A percentile compares a stretch with the other conserved stretches of the same genome.
These are phyloP conservation scores for Globomyces sp. DNA, from an alignment of 371 early-diverging fungal species.

Conservation along the genomic window DNA sequence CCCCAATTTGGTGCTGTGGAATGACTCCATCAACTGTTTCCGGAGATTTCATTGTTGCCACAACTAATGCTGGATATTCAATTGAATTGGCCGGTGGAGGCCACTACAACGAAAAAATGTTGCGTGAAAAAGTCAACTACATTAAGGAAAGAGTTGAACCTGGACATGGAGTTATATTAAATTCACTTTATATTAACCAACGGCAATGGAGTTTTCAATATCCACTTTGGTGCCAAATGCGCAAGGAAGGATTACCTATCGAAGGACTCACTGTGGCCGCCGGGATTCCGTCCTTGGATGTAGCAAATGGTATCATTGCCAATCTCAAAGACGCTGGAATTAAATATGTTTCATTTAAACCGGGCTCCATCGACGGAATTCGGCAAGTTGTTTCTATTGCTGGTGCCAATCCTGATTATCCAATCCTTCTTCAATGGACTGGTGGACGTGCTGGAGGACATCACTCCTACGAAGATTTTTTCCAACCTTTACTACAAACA, in stretches of 20 bases:
- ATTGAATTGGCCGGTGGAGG: conserved; percentile 95
- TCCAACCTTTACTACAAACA: conserved; percentile 90
- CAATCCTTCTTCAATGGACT: conserved; percentile 94
- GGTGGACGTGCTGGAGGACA: conserved; percentile 97
- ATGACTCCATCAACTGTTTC: conserved; percentile 87
- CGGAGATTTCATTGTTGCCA: conserved; percentile 76
- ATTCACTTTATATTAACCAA: conserved; percentile 90
- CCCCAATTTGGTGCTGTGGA: conserved; percentile 89
- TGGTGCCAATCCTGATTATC: conserved; percentile 84
- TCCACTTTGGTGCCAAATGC: conserved; percentile 84
- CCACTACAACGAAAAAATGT: conserved; percentile 81
- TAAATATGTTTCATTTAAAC: conserved; percentile 90
- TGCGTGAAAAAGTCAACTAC: conserved; percentile 76
- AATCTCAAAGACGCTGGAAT: conserved; percentile 80
- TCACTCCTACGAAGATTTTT: conserved; percentile 95
- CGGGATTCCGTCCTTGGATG: conserved; percentile 89
- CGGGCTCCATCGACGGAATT: conserved; percentile 83
- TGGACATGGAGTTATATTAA: conserved; percentile 88
- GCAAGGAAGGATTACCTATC: conserved; percentile 90
- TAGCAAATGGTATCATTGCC: conserved; percentile 81
- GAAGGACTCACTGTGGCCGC: conserved; percentile 87
- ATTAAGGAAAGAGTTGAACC: conserved; percentile 75
- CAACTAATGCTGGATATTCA: conserved; percentile 92
- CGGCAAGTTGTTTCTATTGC: conserved; percentile 88
- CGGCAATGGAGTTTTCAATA: conserved; percentile 96